Base-by-base conservation (phyloP, 1,284 basidiomycete genomes). In the Lentinus polychrous region DNA sequence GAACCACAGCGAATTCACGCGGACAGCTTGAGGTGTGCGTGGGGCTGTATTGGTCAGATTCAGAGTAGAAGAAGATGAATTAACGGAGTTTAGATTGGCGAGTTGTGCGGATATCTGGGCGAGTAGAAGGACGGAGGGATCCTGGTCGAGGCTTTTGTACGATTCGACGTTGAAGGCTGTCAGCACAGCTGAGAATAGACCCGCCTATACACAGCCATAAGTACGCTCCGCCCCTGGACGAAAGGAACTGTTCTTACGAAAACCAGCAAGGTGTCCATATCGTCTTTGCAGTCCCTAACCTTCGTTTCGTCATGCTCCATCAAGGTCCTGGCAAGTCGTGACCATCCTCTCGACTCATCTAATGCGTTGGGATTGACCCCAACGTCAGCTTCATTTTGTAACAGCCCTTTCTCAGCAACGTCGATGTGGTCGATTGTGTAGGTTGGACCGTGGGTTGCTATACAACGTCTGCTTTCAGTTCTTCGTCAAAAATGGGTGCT, bases 1-100 rank as follows among this genome's bases (percentile, higher is more conserved):
- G 43, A 54, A 48, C 50, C 50, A 54, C 2, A 54, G 36, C 3
- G 32, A 18, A 34, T 54, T 54, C 44, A 54, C 47, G 44, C 49
- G 46, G 11, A 53, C 40, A 23, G 49, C 48, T 15, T 46, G 52
- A 2, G 24, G 14, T 0, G 40, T 31, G 2, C 44, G 20, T 2
- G n/a, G 12, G 8, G 42, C 24, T 27, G 2, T 6, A 15, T 41
- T 15, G 12, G 33, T 11, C 7, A 41, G 22, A 46, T 36, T 8
- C 23, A 36, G 14, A n/a, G n/a, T n/a, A 0, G 49, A 33, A 8
- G 35, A 20, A 5, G 43, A 52, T 8, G 53, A 48, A 32, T 55
- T 52, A 14, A 50, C 31, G 34, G 47, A 52, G 15, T 39, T 37
- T 31, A 55, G 45, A 22, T 51, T 55, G 37, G 41, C 48, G 36